Conservation (phyloP, 2,329 filamentous ascomycete genomes). For the Xylariaceae sp. region DNA sequence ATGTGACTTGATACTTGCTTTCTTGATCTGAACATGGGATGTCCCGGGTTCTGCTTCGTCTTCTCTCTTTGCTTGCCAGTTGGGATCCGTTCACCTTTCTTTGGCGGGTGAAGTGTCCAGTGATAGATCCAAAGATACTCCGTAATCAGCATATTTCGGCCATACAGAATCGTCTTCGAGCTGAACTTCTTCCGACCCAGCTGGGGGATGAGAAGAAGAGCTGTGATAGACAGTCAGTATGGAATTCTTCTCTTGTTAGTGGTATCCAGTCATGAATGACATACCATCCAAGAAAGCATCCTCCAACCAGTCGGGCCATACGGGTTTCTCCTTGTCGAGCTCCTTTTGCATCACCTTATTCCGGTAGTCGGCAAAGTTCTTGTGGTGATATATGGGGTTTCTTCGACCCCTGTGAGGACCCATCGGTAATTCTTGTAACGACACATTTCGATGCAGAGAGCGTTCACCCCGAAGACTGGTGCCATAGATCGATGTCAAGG, state of each 20-base stretch:
- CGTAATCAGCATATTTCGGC: conserved; percentile 65
- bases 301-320: conserved; percentile 59
- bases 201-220: conserved; percentile 58
- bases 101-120: conserved; percentile 40
- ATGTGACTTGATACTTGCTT: conserved; percentile 69
- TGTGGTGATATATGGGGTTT: conserved; percentile 58
- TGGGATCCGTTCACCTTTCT: conserved; percentile 37
- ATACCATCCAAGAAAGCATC: conserved; percentile 63
- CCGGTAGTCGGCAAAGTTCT: conserved; percentile 61
- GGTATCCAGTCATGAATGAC: conserved; percentile 19
- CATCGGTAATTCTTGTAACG: conserved; percentile 32
- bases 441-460: conserved; percentile 33
- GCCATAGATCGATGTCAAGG: conserved; percentile 46
- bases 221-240: conserved; percentile 35
- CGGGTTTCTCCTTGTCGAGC: conserved; percentile 52
- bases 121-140: conserved; percentile 60
- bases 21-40: conserved; percentile 36
- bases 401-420: conserved; percentile 33
- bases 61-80: conserved; percentile 41
- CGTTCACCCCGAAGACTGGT: conserved; percentile 32
- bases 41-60: conserved; percentile 25
- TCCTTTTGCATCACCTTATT: conserved; percentile 60
- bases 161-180: conserved; percentile 58
- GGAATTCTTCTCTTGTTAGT: background rate
- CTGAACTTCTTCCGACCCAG: conserved; percentile 64